Conservation (phyloP, 2,329 filamentous ascomycete genomes). For the Helicocarpus griseus region DNA sequence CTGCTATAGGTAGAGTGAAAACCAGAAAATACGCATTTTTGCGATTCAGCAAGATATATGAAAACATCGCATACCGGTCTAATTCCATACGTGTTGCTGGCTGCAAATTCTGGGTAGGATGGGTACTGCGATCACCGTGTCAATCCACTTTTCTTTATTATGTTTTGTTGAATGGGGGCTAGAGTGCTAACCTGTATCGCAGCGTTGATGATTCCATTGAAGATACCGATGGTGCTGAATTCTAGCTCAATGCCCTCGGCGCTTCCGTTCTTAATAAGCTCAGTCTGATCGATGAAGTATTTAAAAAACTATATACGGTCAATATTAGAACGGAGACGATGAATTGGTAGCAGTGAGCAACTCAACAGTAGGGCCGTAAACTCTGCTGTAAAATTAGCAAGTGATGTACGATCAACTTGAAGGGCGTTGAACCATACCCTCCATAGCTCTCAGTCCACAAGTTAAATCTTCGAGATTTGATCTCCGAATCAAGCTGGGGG, state of each 20-base stretch:
- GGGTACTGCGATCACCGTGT: not conserved
- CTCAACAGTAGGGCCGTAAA: slow-evolving; percentile 40
- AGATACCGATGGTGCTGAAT: slow-evolving; percentile 46
- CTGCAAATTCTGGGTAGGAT: slow-evolving; percentile 29
- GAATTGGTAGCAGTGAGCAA: not conserved
- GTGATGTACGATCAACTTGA: not conserved
- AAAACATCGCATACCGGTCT: slow-evolving; percentile 40
- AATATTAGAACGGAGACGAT: not conserved
- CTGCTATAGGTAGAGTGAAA: not conserved
- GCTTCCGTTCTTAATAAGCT: slow-evolving; percentile 42
- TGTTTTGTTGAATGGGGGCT: not conserved
- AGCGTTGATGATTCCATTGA: slow-evolving; percentile 49
- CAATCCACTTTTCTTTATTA: not conserved
- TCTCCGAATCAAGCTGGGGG: slow-evolving; percentile 38
- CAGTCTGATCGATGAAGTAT: slow-evolving; percentile 50
- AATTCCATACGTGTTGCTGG: slow-evolving; percentile 49
- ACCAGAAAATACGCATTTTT: too few relatives aligned
- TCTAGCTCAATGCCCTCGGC: slow-evolving; percentile 41
- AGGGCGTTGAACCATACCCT: slow-evolving; percentile 25
- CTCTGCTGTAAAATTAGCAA: slow-evolving; percentile 29
- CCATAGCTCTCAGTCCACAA: slow-evolving; percentile 49
- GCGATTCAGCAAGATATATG: too few relatives aligned
- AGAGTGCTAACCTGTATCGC: slow-evolving; percentile 34
- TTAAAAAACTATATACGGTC: slow-evolving; percentile 38
- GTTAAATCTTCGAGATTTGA: slow-evolving; percentile 46